Base-by-base conservation (phyloP, 441 rosid genomes). In the Populus tomentosa region DNA sequence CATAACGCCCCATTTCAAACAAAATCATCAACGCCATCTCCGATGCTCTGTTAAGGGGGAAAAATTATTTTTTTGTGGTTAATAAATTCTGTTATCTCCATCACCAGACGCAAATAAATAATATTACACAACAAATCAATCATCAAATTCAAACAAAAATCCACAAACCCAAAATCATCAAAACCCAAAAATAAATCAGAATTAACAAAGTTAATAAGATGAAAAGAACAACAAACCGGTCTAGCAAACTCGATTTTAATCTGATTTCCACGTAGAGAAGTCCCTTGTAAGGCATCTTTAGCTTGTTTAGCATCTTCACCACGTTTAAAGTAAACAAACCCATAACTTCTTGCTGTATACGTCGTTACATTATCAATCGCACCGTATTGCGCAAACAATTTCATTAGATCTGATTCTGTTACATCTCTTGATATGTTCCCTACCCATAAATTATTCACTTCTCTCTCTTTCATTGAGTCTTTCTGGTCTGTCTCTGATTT, bases 231-330 rank as follows among this genome's bases (percentile, higher is more conserved):
- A 89, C 97, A 76, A 94, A 94, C 98, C 98, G 97, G 97, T 84
- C 97, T 84, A 18, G 96, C 97, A 85, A 85, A 94, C 90, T 92
- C 94, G 89, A 92, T 91, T 73, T 86, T 94, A 65, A 94, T 79
- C 65, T 78, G 85, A 59, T 46, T 86, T 16, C 98, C 96, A 35
- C 87, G 88, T 30, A 92, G 62, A 16, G 70, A 7, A 26, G 84
- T 76, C n/a, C 96, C 94, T 79, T 94, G 98, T 13, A 94, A 88
- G 2, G 91, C 81, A 9, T 89, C 89, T 77, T 87, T 91, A 8
- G 98, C 98, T 2, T 88, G 86, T 11, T 78, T 84, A 35, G 98
- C 96, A 53, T 92, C 94, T 76, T 92, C 97, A 14, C 83, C 91
- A 56, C 82, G 91, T 77, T 86, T 90, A 81, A 88, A 94, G 87